Evolutionary conservation across 2,329 filamentous ascomycete species (phyloP), one percentile per base, ranked within the genome.

Genomic region (Chalaropsis thielavioides): DNA sequence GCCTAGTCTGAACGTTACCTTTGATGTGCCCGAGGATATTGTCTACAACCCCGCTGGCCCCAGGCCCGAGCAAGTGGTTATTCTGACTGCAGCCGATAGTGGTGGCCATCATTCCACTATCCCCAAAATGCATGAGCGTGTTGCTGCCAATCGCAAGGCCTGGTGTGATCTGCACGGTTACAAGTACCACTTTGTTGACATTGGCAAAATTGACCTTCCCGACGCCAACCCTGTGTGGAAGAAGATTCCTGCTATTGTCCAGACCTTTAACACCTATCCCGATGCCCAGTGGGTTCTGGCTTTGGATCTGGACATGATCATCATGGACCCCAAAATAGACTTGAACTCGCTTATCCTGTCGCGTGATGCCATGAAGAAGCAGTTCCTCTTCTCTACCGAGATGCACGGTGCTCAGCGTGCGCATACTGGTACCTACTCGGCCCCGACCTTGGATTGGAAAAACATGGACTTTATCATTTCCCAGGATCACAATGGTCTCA

Each of bases 171-270:
- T 58, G 27, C 66, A 67, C 51, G 66, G 66, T 24, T 67, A 67
- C 66, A 67, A 67, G 41, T 64, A 67, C 59, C 63, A 67, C 51
- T 67, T 67, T 63, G 66, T 67, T 24, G 66, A 67, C 35, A 67
- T 67, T 19, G 38, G 62, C 49, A 60, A 67, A 27, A 65, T 67
- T 56, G 62, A 67, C n/a, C 63, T 67, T 40, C 63, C 63, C 17
- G 35, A 67, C 38, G 59, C 63, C 22, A 11, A 64, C 31, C 44
- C 63, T 46, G 66, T 67, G 13, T 67, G 66, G 66, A 67, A 67
- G 49, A 67, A 67, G 63, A 62, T 67, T 27, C 66, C 66, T 15
- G 66, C 66, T 6, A 67, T 67, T 22, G 54, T 67, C 59, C 64
- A 67, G 60, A 60, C 66, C 24, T 67, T 67, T 49, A 64, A 64